These are phyloP conservation scores for Echeveria elegans DNA, from an alignment of 164 flowering plant genomes.

Conservation along the genomic window DNA sequence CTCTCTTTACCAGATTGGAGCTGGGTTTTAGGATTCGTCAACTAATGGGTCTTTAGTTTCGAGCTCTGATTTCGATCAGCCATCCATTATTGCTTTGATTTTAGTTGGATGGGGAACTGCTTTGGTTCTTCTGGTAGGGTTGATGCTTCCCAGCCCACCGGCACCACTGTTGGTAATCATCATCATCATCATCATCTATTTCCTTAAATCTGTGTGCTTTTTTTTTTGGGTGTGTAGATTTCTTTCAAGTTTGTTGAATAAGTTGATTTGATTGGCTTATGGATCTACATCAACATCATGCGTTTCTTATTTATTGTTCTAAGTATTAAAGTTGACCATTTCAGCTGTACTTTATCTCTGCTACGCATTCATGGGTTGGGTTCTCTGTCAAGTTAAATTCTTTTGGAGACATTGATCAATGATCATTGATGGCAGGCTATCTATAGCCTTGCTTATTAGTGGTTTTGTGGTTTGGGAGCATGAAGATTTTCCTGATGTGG, in stretches of 20 bases:
- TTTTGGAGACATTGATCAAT: neutral
- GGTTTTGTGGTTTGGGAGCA: neutral
- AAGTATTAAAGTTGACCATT: too few species aligned
- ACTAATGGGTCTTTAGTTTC: neutral
- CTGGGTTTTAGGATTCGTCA: neutral
- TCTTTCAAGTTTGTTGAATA: neutral
- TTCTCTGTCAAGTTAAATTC: neutral
- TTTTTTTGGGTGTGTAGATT: neutral
- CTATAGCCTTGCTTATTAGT: neutral
- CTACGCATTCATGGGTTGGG: neutral
- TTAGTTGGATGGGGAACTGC: constrained; percentile 51
- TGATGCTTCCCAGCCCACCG: constrained; percentile 28
- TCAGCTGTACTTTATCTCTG: too few species aligned
- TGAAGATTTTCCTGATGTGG: neutral
- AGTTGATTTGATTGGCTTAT: neutral
- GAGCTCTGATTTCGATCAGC: neutral
- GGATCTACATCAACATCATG: neutral
- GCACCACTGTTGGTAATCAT: constrained; percentile 1
- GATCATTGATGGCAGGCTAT: neutral
- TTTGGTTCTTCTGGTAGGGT: constrained; percentile 41
- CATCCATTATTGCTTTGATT: too few species aligned
- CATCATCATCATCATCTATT: too few species aligned
- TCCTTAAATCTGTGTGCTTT: neutral
- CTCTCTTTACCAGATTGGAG: neutral
- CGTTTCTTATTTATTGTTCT: too few species aligned